phyloP scores from a whole-genome alignment of 106 monocot species.

The Dioscorea alata region DNA sequence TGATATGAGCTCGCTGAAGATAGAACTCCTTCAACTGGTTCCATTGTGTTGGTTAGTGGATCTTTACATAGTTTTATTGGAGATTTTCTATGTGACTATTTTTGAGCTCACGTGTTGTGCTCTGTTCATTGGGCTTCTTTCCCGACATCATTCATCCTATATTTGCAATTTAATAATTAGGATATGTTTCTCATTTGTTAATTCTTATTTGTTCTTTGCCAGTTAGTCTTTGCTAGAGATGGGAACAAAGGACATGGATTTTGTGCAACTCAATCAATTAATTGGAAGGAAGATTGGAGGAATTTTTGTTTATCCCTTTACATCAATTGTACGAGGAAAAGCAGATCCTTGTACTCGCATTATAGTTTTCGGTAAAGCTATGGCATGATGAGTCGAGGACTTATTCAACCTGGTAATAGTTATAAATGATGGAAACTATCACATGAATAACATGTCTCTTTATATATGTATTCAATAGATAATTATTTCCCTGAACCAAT shows the following conservation, averaged over 20 bases:
- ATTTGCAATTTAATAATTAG: too few relatives aligned
- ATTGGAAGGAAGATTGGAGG: conserved; percentile 98
- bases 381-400: conserved; percentile 74
- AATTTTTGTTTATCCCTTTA: conserved; percentile 94
- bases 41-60: conserved; percentile 82
- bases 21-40: conserved; percentile 79
- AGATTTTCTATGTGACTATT: not conserved
- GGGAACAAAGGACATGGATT: conserved; percentile 98
- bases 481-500: too few relatives aligned
- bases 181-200: too few relatives aligned
- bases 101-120: too few relatives aligned
- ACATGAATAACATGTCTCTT: too few relatives aligned
- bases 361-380: conserved; percentile 90
- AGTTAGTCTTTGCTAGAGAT: conserved; percentile 99
- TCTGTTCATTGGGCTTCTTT: too few relatives aligned
- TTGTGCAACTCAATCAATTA: conserved; percentile 94
- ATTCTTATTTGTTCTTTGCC: conserved; percentile 18
- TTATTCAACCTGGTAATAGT: conserved; percentile 78
- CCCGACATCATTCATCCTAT: too few relatives aligned
- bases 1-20: conserved; percentile 81
- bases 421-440: too few relatives aligned
- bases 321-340: conserved; percentile 80
- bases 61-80: not conserved
- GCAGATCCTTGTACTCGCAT: conserved; percentile 69
- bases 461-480: too few relatives aligned